Evolutionary conservation across 1,139 yeast species (phyloP).

Genomic region (Candida sojae): DNA sequence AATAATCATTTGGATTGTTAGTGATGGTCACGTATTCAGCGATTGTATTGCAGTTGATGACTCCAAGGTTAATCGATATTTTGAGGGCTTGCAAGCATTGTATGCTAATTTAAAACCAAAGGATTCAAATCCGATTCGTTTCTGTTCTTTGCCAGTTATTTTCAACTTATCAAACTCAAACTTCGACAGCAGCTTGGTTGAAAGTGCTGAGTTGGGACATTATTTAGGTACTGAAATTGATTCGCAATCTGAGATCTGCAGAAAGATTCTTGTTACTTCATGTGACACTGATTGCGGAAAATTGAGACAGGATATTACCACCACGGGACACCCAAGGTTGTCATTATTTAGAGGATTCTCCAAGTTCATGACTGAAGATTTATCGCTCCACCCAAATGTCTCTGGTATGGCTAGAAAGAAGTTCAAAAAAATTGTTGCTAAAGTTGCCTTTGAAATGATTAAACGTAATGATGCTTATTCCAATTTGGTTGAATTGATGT

Average conservation of each 20-base stretch:
- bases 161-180: slow-evolving; percentile 25
- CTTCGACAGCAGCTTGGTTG: slow-evolving; percentile 20
- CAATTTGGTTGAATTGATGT: slow-evolving; percentile 57
- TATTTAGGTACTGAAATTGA: slow-evolving; percentile 37
- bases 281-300: slow-evolving; percentile 45
- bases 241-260: slow-evolving; percentile 35
- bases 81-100: slow-evolving; percentile 41
- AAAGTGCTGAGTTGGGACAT: slow-evolving; percentile 28
- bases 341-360: slow-evolving; percentile 57
- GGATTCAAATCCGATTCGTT: slow-evolving; percentile 26
- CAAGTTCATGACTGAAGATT: slow-evolving; percentile 61
- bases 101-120: slow-evolving; percentile 31
- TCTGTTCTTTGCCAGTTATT: slow-evolving; percentile 39
- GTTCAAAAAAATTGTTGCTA: slow-evolving; percentile 51
- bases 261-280: slow-evolving; percentile 36
- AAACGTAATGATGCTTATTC: slow-evolving; percentile 66
- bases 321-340: slow-evolving; percentile 52
- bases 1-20: slow-evolving; percentile 54
- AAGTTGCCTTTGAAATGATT: slow-evolving; percentile 65
- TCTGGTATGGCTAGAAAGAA: slow-evolving; percentile 43
- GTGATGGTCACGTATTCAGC: slow-evolving; percentile 68
- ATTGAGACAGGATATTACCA: slow-evolving; percentile 34
- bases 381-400: slow-evolving; percentile 42
- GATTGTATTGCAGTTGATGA: slow-evolving; percentile 62
- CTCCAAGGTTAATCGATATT: slow-evolving; percentile 49